A percentile compares a stretch with the other conserved stretches of the same genome.
Evolutionary conservation across 306 rosid species (phyloP).

Genomic region (Comarum palustre): DNA sequence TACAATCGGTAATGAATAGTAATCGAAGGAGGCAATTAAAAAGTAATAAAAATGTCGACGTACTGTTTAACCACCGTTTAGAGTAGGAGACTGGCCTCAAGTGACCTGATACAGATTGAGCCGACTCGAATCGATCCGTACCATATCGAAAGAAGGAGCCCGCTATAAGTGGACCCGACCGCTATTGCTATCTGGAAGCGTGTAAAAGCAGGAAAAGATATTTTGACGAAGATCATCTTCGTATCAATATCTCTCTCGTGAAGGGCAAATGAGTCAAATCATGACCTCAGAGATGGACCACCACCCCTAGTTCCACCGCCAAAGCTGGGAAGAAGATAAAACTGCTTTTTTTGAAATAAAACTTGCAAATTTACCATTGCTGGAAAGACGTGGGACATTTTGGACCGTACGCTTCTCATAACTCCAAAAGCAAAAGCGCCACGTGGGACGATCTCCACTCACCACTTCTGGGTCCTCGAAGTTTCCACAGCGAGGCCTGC

Average conservation of each 20-base stretch:
- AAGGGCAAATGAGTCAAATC: not conserved
- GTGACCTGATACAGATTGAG: too few relatives aligned
- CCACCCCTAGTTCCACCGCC: not conserved
- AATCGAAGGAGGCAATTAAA: too few relatives aligned
- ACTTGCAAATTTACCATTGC: not conserved
- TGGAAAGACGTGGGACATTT: not conserved
- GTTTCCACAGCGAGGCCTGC: too few relatives aligned
- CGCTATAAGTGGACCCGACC: too few relatives aligned
- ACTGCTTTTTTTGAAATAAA: too few relatives aligned
- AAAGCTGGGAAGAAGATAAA: not conserved
- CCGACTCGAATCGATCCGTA: too few relatives aligned
- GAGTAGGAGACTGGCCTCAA: too few relatives aligned
- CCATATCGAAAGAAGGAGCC: too few relatives aligned
- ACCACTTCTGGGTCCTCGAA: not conserved
- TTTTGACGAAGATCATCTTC: not conserved
- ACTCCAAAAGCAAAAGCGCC: not conserved
- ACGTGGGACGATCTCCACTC: not conserved
- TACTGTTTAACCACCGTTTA: too few relatives aligned
- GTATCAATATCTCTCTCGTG: not conserved
- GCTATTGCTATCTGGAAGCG: not conserved
- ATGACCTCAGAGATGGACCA: too few relatives aligned
- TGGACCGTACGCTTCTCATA: not conserved
- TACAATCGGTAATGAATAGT: too few relatives aligned
- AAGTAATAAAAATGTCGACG: too few relatives aligned
- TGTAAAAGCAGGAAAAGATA: not conserved